Conservation (phyloP, 2,329 filamentous ascomycete genomes). For the Waltergamsia citrina region DNA sequence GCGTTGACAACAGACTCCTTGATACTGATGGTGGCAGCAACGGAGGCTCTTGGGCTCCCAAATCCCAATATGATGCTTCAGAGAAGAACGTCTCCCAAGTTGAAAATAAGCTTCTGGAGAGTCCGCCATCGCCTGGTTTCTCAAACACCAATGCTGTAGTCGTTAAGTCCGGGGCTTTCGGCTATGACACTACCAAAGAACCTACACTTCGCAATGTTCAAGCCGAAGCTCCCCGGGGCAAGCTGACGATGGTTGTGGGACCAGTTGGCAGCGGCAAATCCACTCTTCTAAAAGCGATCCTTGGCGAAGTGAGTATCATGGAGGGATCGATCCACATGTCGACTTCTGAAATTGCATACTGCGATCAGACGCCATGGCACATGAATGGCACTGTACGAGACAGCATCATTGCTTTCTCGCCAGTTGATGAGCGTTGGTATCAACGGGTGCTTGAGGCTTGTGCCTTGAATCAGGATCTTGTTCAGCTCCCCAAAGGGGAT, state of each 20-base stretch:
- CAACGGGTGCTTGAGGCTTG: conserved; percentile 21
- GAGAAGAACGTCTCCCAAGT: conserved; percentile 3
- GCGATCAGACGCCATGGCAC: conserved; percentile 33
- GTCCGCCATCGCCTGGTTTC: conserved; percentile 7
- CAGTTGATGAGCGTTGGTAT: conserved; percentile 18
- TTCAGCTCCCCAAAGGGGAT: conserved; percentile 11
- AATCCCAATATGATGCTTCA: neutral
- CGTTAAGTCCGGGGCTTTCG: conserved; percentile 12
- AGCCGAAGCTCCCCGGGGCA: neutral
- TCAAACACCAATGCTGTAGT: no score
- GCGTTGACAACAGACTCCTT: neutral
- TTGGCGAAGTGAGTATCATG: conserved; percentile 21
- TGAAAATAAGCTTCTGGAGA: conserved; percentile 3
- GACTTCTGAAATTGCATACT: conserved; percentile 24
- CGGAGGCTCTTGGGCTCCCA: neutral
- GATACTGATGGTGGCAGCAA: neutral
- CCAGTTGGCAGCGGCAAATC: conserved; percentile 33
- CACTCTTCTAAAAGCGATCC: conserved; percentile 23
- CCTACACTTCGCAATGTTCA: conserved; percentile 6
- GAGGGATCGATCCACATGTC: conserved; percentile 14
- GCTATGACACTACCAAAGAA: conserved; percentile 8
- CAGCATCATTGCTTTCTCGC: conserved; percentile 22
- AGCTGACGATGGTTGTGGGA: conserved; percentile 18
- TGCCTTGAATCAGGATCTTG: conserved; percentile 18
- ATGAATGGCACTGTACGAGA: conserved; percentile 27